Base-by-base conservation (phyloP, 768 basidiomycete genomes). In the Holtermannia corniformis region DNA sequence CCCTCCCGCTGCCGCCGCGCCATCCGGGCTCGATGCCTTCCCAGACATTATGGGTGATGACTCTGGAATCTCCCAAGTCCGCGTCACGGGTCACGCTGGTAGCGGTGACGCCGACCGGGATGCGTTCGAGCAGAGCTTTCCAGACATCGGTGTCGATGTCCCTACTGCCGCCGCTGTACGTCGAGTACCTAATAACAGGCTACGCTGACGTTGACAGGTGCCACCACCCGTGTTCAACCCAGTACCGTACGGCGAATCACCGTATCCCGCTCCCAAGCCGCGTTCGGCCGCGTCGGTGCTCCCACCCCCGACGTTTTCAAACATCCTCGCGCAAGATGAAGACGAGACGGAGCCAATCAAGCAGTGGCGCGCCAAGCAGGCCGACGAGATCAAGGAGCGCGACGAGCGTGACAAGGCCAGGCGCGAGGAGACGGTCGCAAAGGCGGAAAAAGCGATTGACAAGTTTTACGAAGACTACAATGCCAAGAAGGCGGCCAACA, bases 311-410 rank as follows among this genome's bases (percentile, higher is more conserved):
- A 44, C 59, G 20, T 68, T 72, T 55, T 44, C 44, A 46, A 68
- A 68, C 46, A 68, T 61, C 52, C 56, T 68, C 3, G 51, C 58
- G 2, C 47, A 51, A 22, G 44, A 60, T 22, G 58, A 69, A 44
- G 64, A 69, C 44, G 70, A 72, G 10, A 62, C 68, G 14, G 64
- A 64, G 43, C 67, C 70, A 5, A 65, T 72, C 67, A 92, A 87
- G 68, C 76, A 83, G 65, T 96, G 93, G 93, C 82, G 87, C 44
- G 85, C 83, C 68, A 82, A 81, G 64, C 92, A 95, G 65, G 82
- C 81, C 22, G 83, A 78, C 22, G 89, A 91, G 66, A 91, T 96
- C 56, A 80, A 77, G 58, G 77, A 78, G 40, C 83, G 93, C 51
- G 92, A 96, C 70, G 87, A 86, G 62, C 81, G 78, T 23, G 84